Evolutionary conservation across 495 filamentous ascomycete genomes (phyloP).

Genomic region (Tetracladium setigerum): DNA sequence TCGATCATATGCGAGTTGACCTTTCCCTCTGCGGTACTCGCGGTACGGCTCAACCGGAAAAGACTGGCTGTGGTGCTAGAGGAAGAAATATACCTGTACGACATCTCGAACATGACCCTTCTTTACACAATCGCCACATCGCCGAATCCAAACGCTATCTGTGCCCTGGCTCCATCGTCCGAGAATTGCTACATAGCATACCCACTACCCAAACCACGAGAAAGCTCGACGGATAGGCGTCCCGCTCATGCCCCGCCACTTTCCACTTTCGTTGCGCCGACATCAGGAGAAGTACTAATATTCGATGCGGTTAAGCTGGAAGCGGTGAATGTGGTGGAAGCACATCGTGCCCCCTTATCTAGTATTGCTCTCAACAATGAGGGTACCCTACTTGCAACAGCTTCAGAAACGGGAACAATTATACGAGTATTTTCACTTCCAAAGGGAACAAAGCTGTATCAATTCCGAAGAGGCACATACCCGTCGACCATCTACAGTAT

Average conservation of each 20-base stretch:
- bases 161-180: conserved; percentile 87
- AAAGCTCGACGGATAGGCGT: conserved; percentile 44
- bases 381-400: conserved; percentile 88
- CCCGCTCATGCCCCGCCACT: conserved; percentile 83
- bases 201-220: conserved; percentile 74
- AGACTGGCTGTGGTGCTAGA: conserved; percentile 88
- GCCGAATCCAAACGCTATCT: conserved; percentile 85
- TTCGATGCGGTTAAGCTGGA: conserved; percentile 83
- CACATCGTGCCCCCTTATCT: conserved; percentile 86
- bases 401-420: conserved; percentile 95
- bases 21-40: conserved; percentile 88
- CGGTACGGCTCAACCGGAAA: conserved; percentile 89
- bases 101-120: conserved; percentile 96
- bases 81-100: conserved; percentile 94
- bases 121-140: conserved; percentile 86
- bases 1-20: conserved; percentile 98
- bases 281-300: conserved; percentile 86
- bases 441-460: conserved; percentile 81
- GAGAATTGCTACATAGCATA: conserved; percentile 93
- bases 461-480: conserved; percentile 91
- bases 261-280: conserved; percentile 65
- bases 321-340: conserved; percentile 88
- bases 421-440: conserved; percentile 92
- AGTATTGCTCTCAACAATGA: conserved; percentile 86
- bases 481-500: conserved; percentile 94